These are phyloP conservation scores for Jasminum sambac DNA, from an alignment of 257 asterid species.

Conservation along the genomic window DNA sequence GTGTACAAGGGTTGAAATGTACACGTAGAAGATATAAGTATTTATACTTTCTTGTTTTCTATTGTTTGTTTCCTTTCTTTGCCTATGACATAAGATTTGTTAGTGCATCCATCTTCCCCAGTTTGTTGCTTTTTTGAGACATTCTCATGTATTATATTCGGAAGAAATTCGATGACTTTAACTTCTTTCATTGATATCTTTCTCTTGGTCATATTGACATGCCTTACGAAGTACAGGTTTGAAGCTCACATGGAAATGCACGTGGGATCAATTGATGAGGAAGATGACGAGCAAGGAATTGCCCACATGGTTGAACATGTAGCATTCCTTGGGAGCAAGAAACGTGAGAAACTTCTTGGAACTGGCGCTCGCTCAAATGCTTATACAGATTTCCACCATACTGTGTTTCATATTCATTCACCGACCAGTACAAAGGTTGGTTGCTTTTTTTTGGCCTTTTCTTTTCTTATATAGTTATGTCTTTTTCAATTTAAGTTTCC, in stretches of 20 bases:
- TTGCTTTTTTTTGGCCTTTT: constrained; percentile 3
- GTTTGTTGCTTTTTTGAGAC: constrained; percentile 13
- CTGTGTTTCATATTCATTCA: constrained; percentile 98
- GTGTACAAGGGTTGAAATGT: not conserved
- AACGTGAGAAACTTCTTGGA: constrained; percentile 98
- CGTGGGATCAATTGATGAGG: constrained; percentile 97
- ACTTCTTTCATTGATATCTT: not conserved
- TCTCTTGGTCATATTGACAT: constrained; percentile 18
- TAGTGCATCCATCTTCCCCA: constrained; percentile 1
- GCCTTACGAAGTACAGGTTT: constrained; percentile 54
- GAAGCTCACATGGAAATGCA: constrained; percentile 99
- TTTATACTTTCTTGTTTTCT: constrained; percentile 12
- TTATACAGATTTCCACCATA: constrained; percentile 97
- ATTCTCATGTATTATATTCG: constrained; percentile 3
- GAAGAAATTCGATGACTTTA: not conserved
- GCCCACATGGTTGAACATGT: constrained; percentile 99
- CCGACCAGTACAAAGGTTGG: constrained; percentile 86
- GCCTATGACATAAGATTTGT: not conserved
- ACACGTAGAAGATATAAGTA: not conserved
- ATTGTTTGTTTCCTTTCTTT: constrained; percentile 1
- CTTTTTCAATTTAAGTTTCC: not conserved
- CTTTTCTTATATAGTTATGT: not conserved
- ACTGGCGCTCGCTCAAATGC: constrained; percentile 99
- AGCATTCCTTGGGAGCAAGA: constrained; percentile 99
- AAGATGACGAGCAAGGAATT: constrained; percentile 99